Conservation (phyloP, 2,329 filamentous ascomycete species). For the Magnaporthiopsis incrustans region DNA sequence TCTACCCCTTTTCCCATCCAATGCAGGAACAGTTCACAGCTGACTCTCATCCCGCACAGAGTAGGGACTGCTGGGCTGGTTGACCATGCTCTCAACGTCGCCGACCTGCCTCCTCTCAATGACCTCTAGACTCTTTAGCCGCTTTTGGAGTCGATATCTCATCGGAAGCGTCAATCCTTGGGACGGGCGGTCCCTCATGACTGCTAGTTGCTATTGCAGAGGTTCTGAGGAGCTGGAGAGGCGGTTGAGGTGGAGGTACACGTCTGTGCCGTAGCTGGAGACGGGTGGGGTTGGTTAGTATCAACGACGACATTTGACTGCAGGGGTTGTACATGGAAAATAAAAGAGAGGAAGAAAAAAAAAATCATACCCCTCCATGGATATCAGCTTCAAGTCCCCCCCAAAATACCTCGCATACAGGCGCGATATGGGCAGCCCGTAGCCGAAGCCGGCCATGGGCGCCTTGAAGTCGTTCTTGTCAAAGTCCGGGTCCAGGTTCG, state of each 20-base stretch:
- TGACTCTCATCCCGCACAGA: slow-evolving; percentile 1
- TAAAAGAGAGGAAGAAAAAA: slow-evolving; percentile 5
- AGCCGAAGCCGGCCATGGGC: slow-evolving; percentile 98
- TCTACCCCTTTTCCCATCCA: no score
- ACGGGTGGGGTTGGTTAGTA: slow-evolving; percentile 1
- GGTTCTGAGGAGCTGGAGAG: slow-evolving; percentile 93
- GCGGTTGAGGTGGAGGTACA: slow-evolving; percentile 95
- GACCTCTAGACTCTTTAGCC: slow-evolving; percentile 64
- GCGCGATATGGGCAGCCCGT: slow-evolving; percentile 87
- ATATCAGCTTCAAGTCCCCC: slow-evolving; percentile 93
- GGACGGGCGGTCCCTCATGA: slow-evolving; percentile 67
- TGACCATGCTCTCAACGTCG: slow-evolving; percentile 72
- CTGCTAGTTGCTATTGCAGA: slow-evolving; percentile 87
- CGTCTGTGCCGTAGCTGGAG: slow-evolving; percentile 86
- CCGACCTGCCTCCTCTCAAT: slow-evolving; percentile 85
- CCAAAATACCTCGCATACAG: slow-evolving; percentile 97
- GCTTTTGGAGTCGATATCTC: slow-evolving; percentile 55
- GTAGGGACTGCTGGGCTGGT: slow-evolving; percentile 27
- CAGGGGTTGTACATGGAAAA: background rate
- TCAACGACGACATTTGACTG: background rate
- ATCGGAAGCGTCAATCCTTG: slow-evolving; percentile 59
- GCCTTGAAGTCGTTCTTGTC: slow-evolving; percentile 99
- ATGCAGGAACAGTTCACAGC: background rate
- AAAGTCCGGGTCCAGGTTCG: slow-evolving; percentile 91
- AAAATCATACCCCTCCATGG: slow-evolving; percentile 86